phyloP scores from a whole-genome alignment of 805 yeast genomes.

The Starmerella riodocensis region DNA sequence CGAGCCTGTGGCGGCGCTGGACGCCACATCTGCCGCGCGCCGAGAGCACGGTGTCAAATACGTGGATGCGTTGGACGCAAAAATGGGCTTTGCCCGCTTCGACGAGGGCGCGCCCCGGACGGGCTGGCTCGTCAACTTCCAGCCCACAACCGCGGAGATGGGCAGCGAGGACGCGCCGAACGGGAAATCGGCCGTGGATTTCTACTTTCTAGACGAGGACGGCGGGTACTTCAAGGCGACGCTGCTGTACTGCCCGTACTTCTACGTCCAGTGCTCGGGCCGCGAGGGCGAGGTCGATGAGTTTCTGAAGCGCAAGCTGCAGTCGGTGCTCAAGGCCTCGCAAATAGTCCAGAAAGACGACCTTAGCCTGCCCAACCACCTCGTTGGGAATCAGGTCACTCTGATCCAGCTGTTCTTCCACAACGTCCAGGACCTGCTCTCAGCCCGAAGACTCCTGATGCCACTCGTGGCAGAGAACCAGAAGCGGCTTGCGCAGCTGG shows the following conservation, averaged over 20 bases:
- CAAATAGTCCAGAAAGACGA: constrained; percentile 60
- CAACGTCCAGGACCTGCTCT: constrained; percentile 58
- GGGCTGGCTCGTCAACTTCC: constrained; percentile 95
- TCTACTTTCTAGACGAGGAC: constrained; percentile 86
- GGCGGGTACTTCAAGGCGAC: constrained; percentile 92
- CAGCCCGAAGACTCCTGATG: constrained; percentile 53
- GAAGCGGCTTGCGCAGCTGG: constrained; percentile 46
- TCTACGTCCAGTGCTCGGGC: constrained; percentile 47
- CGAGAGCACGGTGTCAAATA: constrained; percentile 6
- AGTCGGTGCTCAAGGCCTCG: constrained; percentile 40
- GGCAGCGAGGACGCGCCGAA: constrained; percentile 27
- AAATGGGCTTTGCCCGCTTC: constrained; percentile 79
- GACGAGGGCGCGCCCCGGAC: constrained; percentile 55
- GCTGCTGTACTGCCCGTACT: constrained; percentile 73
- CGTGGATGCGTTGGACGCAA: constrained; percentile 52
- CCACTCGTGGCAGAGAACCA: constrained; percentile 64
- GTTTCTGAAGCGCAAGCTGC: constrained; percentile 54
- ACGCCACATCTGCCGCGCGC: constrained; percentile 15
- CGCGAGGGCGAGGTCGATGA: constrained; percentile 74
- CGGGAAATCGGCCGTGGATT: constrained; percentile 86
- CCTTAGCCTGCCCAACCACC: constrained; percentile 68
- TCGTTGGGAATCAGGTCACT: constrained; percentile 56
- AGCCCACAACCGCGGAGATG: constrained; percentile 44
- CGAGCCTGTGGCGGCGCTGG: constrained; percentile 6
- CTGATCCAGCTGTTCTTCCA: constrained; percentile 60